Conservation (phyloP, 1,284 basidiomycete genomes). For the Fomitopsis palustris region DNA sequence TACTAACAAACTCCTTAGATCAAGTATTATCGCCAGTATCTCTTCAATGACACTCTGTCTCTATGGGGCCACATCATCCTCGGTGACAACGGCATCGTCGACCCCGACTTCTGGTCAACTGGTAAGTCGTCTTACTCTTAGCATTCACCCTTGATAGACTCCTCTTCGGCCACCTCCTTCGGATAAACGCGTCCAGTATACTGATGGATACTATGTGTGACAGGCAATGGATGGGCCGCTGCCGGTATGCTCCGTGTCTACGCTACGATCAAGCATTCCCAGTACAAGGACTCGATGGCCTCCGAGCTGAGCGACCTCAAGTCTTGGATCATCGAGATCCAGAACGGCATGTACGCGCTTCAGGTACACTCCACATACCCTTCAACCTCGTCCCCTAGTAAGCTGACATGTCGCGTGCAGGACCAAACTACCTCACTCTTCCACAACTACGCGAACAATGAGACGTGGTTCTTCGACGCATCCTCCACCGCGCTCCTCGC, state of each 20-base stretch:
- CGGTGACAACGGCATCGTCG: conserved; percentile 41
- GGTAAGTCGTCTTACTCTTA: conserved; percentile 34
- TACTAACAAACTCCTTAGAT: conserved; percentile 32
- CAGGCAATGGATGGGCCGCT: conserved; percentile 84
- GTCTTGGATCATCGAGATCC: conserved; percentile 71
- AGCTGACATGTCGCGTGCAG: not conserved
- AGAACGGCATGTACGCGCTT: conserved; percentile 62
- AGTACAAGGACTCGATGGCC: conserved; percentile 46
- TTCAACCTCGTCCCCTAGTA: not conserved
- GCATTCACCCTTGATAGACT: not conserved
- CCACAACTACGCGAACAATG: conserved; percentile 69
- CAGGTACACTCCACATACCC: conserved; percentile 33
- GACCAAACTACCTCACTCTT: conserved; percentile 2
- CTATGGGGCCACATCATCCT: conserved; percentile 72
- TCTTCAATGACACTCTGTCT: conserved; percentile 45
- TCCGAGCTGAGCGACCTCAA: conserved; percentile 58
- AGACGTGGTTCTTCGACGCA: conserved; percentile 68
- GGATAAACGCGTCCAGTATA: too few species aligned
- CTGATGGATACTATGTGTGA: too few species aligned
- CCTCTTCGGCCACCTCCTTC: not conserved
- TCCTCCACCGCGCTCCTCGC: conserved; percentile 76
- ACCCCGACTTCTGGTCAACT: conserved; percentile 73
- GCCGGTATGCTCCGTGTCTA: conserved; percentile 84
- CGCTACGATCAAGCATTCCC: conserved; percentile 66
- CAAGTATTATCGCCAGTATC: conserved; percentile 67